Evolutionary conservation across 257 asterid species (phyloP).

Genomic region (Solanum sejunctum): DNA sequence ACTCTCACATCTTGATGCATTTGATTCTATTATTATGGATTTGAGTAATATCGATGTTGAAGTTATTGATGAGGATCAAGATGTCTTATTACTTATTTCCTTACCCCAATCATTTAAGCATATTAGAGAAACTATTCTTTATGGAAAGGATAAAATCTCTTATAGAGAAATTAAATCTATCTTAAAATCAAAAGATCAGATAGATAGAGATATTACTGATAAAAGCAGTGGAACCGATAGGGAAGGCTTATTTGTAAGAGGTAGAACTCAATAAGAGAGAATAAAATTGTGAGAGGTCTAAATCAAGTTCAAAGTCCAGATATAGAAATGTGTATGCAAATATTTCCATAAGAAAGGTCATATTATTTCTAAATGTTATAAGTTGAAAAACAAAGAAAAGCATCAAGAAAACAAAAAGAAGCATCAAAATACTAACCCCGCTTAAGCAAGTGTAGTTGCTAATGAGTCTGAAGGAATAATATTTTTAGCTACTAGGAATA

Average conservation of each 20-base stretch:
- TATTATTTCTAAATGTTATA: no score
- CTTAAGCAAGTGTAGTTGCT: background rate
- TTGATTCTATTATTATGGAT: no score
- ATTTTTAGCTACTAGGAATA: background rate
- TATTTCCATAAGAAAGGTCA: background rate
- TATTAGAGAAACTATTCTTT: no score
- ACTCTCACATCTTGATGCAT: no score
- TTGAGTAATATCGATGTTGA: no score
- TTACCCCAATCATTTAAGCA: background rate
- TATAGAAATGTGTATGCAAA: background rate
- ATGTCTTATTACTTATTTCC: background rate
- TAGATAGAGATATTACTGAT: background rate
- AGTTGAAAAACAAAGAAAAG: background rate
- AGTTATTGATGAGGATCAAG: no score
- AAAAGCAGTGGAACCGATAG: background rate
- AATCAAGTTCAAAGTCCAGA: background rate
- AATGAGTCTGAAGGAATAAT: no score
- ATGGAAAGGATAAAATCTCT: background rate
- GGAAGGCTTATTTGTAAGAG: background rate
- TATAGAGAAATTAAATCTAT: background rate
- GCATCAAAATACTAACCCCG: background rate
- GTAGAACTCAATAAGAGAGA: background rate
- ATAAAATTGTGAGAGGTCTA: background rate
- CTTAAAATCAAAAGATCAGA: no score
- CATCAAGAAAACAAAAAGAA: background rate